These are phyloP conservation scores for Naganishia liquefaciens DNA, from an alignment of 1,284 basidiomycete genomes.

Conservation along the genomic window DNA sequence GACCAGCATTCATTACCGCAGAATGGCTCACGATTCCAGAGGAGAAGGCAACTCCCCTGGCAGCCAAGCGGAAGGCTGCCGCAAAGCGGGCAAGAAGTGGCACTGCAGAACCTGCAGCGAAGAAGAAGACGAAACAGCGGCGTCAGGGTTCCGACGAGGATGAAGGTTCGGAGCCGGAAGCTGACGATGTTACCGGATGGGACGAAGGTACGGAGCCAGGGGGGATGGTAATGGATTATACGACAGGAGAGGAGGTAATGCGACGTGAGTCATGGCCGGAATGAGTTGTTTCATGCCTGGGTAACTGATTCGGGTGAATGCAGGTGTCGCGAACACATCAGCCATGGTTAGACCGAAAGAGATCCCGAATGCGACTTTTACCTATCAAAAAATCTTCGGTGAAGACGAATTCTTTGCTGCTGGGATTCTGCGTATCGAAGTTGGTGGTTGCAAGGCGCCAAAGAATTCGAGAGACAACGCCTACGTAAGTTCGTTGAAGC, in stretches of 20 bases:
- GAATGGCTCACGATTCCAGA: constrained; percentile 77
- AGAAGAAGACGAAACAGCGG: constrained; percentile 42
- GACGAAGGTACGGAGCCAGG: constrained; percentile 73
- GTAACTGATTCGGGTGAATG: background rate
- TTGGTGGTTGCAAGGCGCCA: constrained; percentile 73
- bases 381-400: constrained; percentile 92
- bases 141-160: constrained; percentile 16
- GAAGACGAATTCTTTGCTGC: constrained; percentile 88
- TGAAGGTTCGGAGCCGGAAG: constrained; percentile 64
- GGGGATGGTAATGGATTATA: constrained; percentile 70
- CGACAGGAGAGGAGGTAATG: constrained; percentile 57
- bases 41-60: constrained; percentile 63
- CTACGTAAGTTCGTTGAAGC: constrained; percentile 67
- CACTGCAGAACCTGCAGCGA: constrained; percentile 44
- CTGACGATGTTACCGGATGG: constrained; percentile 59
- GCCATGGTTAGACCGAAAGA: constrained; percentile 63
- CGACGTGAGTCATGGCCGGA: background rate
- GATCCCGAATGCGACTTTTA: constrained; percentile 67
- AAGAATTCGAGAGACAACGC: constrained; percentile 92
- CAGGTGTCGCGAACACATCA: constrained; percentile 75
- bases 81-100: constrained; percentile 50
- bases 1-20: constrained; percentile 68
- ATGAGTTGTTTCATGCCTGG: background rate
- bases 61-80: constrained; percentile 48
- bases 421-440: constrained; percentile 80